These are phyloP conservation scores for Alternaria triticina DNA, from an alignment of 2,329 filamentous ascomycete species.

Conservation along the genomic window DNA sequence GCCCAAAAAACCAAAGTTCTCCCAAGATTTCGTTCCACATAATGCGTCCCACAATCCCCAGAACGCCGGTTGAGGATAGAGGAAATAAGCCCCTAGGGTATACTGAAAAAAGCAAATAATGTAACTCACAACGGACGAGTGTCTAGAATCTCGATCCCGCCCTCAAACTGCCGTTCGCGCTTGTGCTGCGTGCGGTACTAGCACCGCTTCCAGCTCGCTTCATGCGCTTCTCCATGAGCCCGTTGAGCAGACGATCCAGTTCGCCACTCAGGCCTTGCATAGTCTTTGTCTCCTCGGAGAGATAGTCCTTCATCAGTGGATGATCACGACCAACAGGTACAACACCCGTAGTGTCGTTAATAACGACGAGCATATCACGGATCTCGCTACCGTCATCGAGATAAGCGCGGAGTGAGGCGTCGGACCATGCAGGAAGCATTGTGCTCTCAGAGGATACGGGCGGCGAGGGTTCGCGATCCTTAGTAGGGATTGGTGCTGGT, in stretches of 20 bases:
- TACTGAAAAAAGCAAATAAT: conserved; percentile 8
- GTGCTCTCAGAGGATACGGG: conserved; percentile 52
- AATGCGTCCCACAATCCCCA: neutral
- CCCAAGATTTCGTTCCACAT: conserved; percentile 3
- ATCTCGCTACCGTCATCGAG: conserved; percentile 90
- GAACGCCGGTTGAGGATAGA: neutral
- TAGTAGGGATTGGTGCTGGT: conserved; percentile 47
- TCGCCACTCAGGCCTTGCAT: conserved; percentile 87
- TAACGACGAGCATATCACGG: conserved; percentile 85
- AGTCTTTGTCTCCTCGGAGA: conserved; percentile 84
- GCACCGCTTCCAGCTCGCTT: conserved; percentile 23
- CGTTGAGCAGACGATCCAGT: conserved; percentile 84
- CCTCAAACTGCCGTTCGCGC: conserved; percentile 14
- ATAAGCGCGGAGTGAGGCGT: conserved; percentile 83
- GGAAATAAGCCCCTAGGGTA: conserved; percentile 6
- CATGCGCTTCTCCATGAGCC: conserved; percentile 68
- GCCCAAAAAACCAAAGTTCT: neutral
- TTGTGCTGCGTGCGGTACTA: conserved; percentile 12
- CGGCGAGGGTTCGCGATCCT: conserved; percentile 33
- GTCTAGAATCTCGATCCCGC: conserved; percentile 3
- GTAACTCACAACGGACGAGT: neutral
- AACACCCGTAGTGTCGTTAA: conserved; percentile 89
- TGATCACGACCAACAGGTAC: conserved; percentile 82
- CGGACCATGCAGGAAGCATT: conserved; percentile 78
- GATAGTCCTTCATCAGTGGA: conserved; percentile 79